These are phyloP conservation scores for Peterozyma xylosa DNA, from an alignment of 805 yeast species.

Conservation along the genomic window DNA sequence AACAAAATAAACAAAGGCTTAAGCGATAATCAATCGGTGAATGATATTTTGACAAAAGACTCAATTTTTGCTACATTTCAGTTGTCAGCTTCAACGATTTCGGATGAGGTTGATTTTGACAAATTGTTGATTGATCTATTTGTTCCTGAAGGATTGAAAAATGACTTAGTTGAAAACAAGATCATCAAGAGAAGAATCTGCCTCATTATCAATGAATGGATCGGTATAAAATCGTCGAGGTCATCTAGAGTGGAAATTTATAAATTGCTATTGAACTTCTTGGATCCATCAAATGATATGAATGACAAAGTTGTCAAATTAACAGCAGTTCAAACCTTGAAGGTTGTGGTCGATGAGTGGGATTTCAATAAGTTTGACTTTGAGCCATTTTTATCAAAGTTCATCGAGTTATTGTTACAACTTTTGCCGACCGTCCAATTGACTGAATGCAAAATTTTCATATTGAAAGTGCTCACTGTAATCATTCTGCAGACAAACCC, in stretches of 20 bases:
- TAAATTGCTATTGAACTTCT: slow-evolving; percentile 41
- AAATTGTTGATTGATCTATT: slow-evolving; percentile 49
- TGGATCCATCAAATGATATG: slow-evolving; percentile 30
- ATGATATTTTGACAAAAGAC: slow-evolving; percentile 63
- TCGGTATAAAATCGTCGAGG: slow-evolving; percentile 53
- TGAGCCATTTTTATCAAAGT: slow-evolving; percentile 51
- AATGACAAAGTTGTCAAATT: slow-evolving; percentile 79
- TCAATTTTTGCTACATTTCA: slow-evolving; percentile 80
- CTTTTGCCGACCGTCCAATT: slow-evolving; percentile 43
- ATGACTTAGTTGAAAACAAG: slow-evolving; percentile 40
- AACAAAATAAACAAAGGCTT: slow-evolving; percentile 46
- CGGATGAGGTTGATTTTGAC: slow-evolving; percentile 63
- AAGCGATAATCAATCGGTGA: slow-evolving; percentile 18
- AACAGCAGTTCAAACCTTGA: slow-evolving; percentile 64
- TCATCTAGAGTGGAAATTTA: slow-evolving; percentile 54
- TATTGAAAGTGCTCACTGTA: slow-evolving; percentile 60
- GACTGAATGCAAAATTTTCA: slow-evolving; percentile 71
- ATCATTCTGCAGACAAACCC: slow-evolving; percentile 63
- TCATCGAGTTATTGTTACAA: slow-evolving; percentile 39
- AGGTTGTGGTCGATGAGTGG: slow-evolving; percentile 75
- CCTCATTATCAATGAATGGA: slow-evolving; percentile 75
- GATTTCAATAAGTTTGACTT: slow-evolving; percentile 68
- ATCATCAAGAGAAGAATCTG: slow-evolving; percentile 74
- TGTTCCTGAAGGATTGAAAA: slow-evolving; percentile 55
- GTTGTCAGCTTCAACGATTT: slow-evolving; percentile 59